Evolutionary conservation across 257 asterid genomes (phyloP).

Genomic region (Apocynum venetum): DNA sequence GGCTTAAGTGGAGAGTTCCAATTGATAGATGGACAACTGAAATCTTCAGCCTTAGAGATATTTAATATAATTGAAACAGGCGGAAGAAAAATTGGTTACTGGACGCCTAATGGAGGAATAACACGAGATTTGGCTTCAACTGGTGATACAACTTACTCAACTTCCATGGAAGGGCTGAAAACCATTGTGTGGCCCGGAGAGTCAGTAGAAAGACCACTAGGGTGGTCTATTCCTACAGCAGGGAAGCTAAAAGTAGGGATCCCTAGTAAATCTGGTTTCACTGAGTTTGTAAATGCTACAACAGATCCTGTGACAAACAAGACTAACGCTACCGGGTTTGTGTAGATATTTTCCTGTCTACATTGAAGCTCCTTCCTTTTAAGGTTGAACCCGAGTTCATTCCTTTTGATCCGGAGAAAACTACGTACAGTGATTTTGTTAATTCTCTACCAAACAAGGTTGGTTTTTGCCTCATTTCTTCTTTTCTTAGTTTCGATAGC

Average conservation of each 20-base stretch:
- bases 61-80: conserved; percentile 47
- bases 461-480: neutral
- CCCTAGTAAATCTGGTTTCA: conserved; percentile 16
- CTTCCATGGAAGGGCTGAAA: conserved; percentile 10
- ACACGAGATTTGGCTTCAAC: conserved; percentile 16
- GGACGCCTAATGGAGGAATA: conserved; percentile 47
- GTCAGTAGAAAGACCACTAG: conserved; percentile 3
- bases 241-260: conserved; percentile 14
- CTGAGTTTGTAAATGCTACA: conserved; percentile 15
- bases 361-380: conserved; percentile 10
- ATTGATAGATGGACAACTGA: conserved; percentile 31
- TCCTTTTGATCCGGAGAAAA: neutral
- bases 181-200: conserved; percentile 29
- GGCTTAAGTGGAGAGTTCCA: conserved; percentile 53
- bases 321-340: conserved; percentile 3
- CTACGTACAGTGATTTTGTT: neutral
- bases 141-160: conserved; percentile 2
- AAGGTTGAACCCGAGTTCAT: conserved; percentile 5
- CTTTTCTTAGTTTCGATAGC: neutral
- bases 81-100: conserved; percentile 42
- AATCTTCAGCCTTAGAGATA: conserved; percentile 40
- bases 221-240: neutral
- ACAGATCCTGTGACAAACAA: neutral
- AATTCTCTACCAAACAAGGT: neutral
- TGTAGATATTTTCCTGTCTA: conserved; percentile 9